Evolutionary conservation across 306 rosid genomes (phyloP), one percentile per base, ranked within the genome.

Genomic region (Prunus salicina): DNA sequence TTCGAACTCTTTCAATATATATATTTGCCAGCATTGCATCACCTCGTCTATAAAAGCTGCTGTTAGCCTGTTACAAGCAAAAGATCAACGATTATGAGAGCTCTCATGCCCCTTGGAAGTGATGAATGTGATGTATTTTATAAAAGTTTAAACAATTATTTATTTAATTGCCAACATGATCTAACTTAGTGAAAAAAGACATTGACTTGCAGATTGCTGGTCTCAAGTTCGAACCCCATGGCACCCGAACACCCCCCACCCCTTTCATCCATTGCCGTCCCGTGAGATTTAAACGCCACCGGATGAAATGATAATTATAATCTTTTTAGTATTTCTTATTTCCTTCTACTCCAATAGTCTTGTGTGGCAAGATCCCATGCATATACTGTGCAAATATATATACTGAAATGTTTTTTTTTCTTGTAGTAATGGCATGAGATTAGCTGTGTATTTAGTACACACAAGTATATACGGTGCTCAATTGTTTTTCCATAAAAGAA

Each of bases 121-220:
- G 32, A 25, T 58, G 64, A 52, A 60, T 24, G 64, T 24, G 27
- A 60, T 60, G 34, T 38, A 12, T 24, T 24, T 12, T 60, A 4
- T 24, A 4, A 22, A 60, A 58, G 34, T 13, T 25, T 2, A 52
- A 52, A 52, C 6, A 51, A 16, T 51, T 51, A n/a, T 51, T 51
- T 51, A 51, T 34, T 34, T 34, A 5, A 34, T 34, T 34, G 8
- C 2, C 2, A 34, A 34, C 0, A 34, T 34, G 7, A 1, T 38
- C 0, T 1, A 7, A 2, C 2, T 38, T 38, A 38, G 1, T 38
- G 0, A 7, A 38, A 34, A 38, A 38, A 1, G 2, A 6, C 2
- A 0, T 38, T 38, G 2, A 38, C 0, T 38, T 38, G 0, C 2
- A 38, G 43, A 38, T 7, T 38, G 2, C 0, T 38, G 2, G 8